Percentiles rank a stretch among this genome's conserved stretches.
Evolutionary conservation across 257 asterid genomes (phyloP).

Genomic region (Mitragyna speciosa): DNA sequence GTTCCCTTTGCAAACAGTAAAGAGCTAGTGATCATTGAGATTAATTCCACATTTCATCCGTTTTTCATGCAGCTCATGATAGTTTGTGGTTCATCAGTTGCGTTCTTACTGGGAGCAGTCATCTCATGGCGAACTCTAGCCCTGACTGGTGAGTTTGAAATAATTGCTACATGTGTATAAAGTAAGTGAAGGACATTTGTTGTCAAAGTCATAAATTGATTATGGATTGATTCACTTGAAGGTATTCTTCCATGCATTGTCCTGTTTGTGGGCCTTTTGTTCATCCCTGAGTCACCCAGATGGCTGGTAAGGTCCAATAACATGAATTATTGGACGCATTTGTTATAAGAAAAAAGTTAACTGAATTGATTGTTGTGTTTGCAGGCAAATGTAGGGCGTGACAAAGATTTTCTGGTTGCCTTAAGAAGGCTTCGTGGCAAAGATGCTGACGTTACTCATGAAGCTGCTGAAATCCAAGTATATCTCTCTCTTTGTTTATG

Average conservation of each 20-base stretch:
- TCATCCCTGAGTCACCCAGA: slow-evolving; percentile 92
- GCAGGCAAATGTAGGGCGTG: slow-evolving; percentile 79
- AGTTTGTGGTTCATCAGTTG: slow-evolving; percentile 71
- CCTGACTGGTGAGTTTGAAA: slow-evolving; percentile 50
- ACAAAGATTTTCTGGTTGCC: slow-evolving; percentile 64
- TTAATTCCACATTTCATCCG: background rate
- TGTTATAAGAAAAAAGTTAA: background rate
- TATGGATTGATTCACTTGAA: slow-evolving; percentile 23
- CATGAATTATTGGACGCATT: background rate
- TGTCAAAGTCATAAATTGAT: background rate
- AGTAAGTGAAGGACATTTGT: background rate
- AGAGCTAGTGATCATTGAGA: background rate
- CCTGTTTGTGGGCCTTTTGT: slow-evolving; percentile 61
- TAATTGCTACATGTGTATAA: background rate
- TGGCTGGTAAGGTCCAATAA: slow-evolving; percentile 72
- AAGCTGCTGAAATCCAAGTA: slow-evolving; percentile 79
- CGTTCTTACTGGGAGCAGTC: slow-evolving; percentile 60
- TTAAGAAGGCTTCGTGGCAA: slow-evolving; percentile 64
- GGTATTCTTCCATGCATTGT: slow-evolving; percentile 74
- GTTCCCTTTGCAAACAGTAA: background rate
- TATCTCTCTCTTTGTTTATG: background rate
- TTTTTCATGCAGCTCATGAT: slow-evolving; percentile 65
- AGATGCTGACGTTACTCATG: slow-evolving; percentile 54
- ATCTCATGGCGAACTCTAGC: slow-evolving; percentile 81
- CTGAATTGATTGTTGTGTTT: background rate